phyloP scores from a whole-genome alignment of 306 rosid species.

The Pueraria montana region DNA sequence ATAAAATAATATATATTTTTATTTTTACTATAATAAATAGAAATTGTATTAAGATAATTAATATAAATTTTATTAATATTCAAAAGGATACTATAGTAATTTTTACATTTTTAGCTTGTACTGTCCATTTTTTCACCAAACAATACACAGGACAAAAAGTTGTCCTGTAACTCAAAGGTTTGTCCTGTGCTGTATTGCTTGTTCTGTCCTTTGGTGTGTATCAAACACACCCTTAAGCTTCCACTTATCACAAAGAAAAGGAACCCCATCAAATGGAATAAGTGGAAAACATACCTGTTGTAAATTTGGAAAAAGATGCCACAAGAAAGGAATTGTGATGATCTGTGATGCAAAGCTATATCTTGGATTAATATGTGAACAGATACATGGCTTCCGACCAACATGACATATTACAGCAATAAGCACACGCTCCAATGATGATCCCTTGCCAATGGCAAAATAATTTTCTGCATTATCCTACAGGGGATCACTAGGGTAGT shows the following conservation, averaged over 20 bases:
- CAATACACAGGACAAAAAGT: too few relatives aligned
- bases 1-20: too few relatives aligned
- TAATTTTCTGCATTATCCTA: constrained; percentile 18
- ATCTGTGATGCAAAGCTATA: constrained; percentile 13
- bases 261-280: background rate
- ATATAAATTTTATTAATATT: too few relatives aligned
- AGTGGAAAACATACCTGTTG: background rate
- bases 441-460: background rate
- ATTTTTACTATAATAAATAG: too few relatives aligned
- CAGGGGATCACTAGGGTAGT: background rate
- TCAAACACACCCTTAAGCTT: too few relatives aligned
- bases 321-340: constrained; percentile 18
- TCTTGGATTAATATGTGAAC: constrained; percentile 4
- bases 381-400: constrained; percentile 19
- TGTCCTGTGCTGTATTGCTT: too few relatives aligned
- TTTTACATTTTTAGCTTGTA: too few relatives aligned
- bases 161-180: too few relatives aligned
- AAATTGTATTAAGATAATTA: too few relatives aligned
- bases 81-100: too few relatives aligned
- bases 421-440: constrained; percentile 27
- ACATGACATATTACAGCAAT: background rate
- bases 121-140: too few relatives aligned
- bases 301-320: constrained; percentile 24
- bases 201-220: too few relatives aligned
- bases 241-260: constrained; percentile 12